Evolutionary conservation across 768 basidiomycete genomes (phyloP).

Genomic region (Mycena maculata): DNA sequence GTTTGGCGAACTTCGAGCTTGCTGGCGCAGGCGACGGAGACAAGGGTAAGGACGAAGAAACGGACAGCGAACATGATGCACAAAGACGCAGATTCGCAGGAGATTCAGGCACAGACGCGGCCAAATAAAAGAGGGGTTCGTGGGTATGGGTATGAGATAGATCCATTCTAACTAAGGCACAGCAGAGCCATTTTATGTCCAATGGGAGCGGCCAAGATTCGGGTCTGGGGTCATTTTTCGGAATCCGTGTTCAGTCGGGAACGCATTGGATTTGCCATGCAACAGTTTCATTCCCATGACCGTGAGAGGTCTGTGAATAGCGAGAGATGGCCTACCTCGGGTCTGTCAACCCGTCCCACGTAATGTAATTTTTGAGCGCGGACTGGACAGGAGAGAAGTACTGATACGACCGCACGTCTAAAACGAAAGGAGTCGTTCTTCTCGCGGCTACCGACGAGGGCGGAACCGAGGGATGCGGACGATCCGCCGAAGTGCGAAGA

Average conservation of each 20-base stretch:
- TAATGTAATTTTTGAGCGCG: neutral
- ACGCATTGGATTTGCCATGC: slow-evolving; percentile 9
- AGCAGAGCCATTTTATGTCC: slow-evolving; percentile 1
- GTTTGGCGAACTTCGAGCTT: slow-evolving; percentile 44
- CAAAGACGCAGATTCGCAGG: neutral
- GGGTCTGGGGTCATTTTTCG: neutral
- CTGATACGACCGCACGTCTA: slow-evolving; percentile 2
- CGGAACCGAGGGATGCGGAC: slow-evolving; percentile 1
- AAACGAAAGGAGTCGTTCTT: neutral
- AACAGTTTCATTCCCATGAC: slow-evolving; percentile 4
- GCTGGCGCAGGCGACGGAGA: slow-evolving; percentile 43
- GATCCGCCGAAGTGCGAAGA: too few species aligned
- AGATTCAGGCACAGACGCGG: neutral
- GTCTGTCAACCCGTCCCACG: neutral
- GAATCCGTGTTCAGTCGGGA: slow-evolving; percentile 16
- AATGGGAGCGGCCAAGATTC: slow-evolving; percentile 22
- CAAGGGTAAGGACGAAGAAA: slow-evolving; percentile 43
- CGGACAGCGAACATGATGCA: slow-evolving; percentile 45
- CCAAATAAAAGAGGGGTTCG: slow-evolving; percentile 15
- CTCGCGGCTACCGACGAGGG: too few species aligned
- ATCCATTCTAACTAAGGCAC: slow-evolving; percentile 11
- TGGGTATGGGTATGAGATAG: slow-evolving; percentile 27
- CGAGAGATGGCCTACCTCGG: slow-evolving; percentile 5
- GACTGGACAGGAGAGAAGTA: neutral
- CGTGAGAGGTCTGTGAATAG: slow-evolving; percentile 14